These are phyloP conservation scores for Boehmeria nivea DNA, from an alignment of 306 rosid genomes.

Conservation along the genomic window DNA sequence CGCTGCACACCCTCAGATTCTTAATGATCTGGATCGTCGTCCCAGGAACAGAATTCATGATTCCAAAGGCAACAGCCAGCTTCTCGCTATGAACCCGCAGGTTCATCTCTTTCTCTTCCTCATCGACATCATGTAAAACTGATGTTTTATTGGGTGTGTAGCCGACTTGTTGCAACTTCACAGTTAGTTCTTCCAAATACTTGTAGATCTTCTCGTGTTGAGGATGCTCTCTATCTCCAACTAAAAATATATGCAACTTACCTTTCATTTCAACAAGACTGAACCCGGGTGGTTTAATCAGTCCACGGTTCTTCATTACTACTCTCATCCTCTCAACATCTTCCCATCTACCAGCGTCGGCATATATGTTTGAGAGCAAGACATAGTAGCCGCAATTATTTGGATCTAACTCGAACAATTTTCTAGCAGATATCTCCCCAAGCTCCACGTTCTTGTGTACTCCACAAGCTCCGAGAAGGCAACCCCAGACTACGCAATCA, in stretches of 20 bases:
- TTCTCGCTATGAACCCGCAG: conserved; percentile 78
- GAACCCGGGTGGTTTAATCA: conserved; percentile 64
- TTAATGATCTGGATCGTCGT: conserved; percentile 55
- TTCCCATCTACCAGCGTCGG: conserved; percentile 69
- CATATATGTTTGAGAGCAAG: conserved; percentile 71
- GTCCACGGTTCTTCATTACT: conserved; percentile 47
- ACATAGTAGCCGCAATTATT: conserved; percentile 63
- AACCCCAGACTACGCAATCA: conserved; percentile 22
- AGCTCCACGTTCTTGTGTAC: conserved; percentile 22
- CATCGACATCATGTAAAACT: conserved; percentile 65
- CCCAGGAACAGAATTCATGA: conserved; percentile 58
- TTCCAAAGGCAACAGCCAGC: conserved; percentile 66
- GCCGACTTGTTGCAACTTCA: conserved; percentile 57
- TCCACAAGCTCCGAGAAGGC: conserved; percentile 24
- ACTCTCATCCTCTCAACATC: conserved; percentile 64
- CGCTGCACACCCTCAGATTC: conserved; percentile 67
- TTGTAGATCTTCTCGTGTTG: conserved; percentile 47
- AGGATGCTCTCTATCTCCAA: conserved; percentile 77
- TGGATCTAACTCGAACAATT: conserved; percentile 60
- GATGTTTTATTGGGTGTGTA: conserved; percentile 52
- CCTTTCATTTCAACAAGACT: conserved; percentile 71
- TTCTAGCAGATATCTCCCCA: conserved; percentile 41
- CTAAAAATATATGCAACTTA: conserved; percentile 52
- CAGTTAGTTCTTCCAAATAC: conserved; percentile 44
- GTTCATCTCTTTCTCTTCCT: conserved; percentile 66